A percentile compares a stretch with the other conserved stretches of the same genome.
Evolutionary conservation across 768 basidiomycete genomes (phyloP).

Genomic region (Tylopilus subfusipes): DNA sequence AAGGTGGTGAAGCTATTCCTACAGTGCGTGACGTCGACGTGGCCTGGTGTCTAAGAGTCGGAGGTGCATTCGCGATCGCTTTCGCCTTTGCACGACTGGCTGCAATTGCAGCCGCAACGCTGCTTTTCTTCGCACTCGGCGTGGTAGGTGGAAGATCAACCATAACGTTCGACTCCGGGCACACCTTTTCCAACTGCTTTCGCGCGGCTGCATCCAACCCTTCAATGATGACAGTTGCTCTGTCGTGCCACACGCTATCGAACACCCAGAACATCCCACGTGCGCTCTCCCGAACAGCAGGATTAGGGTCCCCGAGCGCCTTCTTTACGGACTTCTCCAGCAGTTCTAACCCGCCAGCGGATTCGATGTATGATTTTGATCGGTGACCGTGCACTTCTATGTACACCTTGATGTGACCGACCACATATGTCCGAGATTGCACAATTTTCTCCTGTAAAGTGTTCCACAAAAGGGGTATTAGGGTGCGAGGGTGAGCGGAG

Average conservation of each 20-base stretch:
- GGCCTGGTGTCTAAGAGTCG: conserved; percentile 75
- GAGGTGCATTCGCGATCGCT: conserved; percentile 78
- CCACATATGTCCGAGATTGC: conserved; percentile 63
- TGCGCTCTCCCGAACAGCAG: conserved; percentile 69
- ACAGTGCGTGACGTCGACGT: conserved; percentile 64
- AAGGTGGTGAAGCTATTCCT: conserved; percentile 40
- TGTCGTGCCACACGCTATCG: conserved; percentile 68
- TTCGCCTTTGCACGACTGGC: conserved; percentile 88
- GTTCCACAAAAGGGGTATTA: conserved; percentile 66
- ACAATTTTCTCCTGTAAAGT: conserved; percentile 78
- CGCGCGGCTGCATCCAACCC: conserved; percentile 62
- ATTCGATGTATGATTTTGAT: conserved; percentile 64
- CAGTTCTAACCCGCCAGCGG: conserved; percentile 60
- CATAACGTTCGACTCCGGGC: conserved; percentile 54
- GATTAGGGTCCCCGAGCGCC: conserved; percentile 73
- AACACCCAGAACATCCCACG: conserved; percentile 80
- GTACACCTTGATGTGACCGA: conserved; percentile 72
- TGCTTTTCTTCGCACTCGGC: conserved; percentile 67
- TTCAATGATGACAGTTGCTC: conserved; percentile 60
- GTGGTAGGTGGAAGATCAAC: conserved; percentile 48
- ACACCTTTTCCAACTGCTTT: conserved; percentile 84
- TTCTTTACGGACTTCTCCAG: conserved; percentile 74
- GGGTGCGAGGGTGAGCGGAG: conserved; percentile 64
- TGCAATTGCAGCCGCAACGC: conserved; percentile 82
- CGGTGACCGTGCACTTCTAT: conserved; percentile 69